Percentiles rank a stretch among this genome's conserved stretches.
Evolutionary conservation across 768 basidiomycete genomes (phyloP).

Genomic region (Naganishia onofrii): DNA sequence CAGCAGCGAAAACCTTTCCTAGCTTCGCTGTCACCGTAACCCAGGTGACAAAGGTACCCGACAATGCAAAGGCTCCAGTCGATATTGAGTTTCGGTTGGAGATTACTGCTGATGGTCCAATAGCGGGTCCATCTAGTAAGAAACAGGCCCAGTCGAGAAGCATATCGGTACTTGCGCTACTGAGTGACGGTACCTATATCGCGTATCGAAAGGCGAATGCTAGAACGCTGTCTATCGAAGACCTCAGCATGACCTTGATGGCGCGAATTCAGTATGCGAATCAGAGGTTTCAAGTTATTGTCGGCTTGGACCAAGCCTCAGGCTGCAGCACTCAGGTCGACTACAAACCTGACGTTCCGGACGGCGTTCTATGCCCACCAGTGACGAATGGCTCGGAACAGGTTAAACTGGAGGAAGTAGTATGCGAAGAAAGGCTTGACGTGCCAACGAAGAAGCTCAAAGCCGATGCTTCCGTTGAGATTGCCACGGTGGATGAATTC

Average conservation of each 20-base stretch:
- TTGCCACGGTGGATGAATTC: background rate
- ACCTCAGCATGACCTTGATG: slow-evolving; percentile 63
- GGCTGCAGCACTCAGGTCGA: slow-evolving; percentile 67
- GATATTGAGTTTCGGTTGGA: slow-evolving; percentile 44
- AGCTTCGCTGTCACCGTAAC: background rate
- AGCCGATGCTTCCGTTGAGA: background rate
- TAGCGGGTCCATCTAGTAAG: slow-evolving; percentile 59
- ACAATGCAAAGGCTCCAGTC: background rate
- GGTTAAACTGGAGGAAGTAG: background rate
- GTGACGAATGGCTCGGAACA: background rate
- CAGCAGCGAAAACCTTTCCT: slow-evolving; percentile 17
- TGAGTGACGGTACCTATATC: slow-evolving; percentile 70
- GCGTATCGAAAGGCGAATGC: slow-evolving; percentile 72
- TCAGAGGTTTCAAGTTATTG: slow-evolving; percentile 54
- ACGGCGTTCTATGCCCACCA: background rate
- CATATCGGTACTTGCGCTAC: slow-evolving; percentile 70
- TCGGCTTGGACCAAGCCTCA: slow-evolving; percentile 29
- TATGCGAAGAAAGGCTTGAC: background rate
- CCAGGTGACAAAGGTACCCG: slow-evolving; percentile 16
- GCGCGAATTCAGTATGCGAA: slow-evolving; percentile 70
- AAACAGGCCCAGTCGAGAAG: slow-evolving; percentile 56
- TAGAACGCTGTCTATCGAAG: slow-evolving; percentile 60
- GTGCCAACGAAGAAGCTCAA: background rate
- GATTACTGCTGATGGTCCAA: slow-evolving; percentile 62
- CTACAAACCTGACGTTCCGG: slow-evolving; percentile 57